Conservation (phyloP, 1,284 basidiomycete genomes). For the Porodaedalea pini region DNA sequence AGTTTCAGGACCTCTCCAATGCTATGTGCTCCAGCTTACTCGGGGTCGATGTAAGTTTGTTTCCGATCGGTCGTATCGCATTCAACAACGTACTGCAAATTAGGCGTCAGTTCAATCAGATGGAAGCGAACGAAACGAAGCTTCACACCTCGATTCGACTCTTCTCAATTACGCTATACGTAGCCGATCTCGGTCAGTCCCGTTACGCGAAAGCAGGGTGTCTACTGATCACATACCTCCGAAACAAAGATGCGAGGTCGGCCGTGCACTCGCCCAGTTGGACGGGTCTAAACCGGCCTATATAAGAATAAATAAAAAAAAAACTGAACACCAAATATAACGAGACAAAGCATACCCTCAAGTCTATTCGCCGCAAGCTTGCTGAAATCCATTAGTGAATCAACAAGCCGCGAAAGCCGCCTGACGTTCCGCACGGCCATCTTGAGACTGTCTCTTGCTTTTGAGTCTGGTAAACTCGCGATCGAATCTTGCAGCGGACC, state of each 20-base stretch:
- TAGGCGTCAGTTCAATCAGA: background rate
- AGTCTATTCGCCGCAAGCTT: constrained; percentile 28
- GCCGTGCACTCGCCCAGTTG: constrained; percentile 27
- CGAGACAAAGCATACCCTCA: constrained; percentile 20
- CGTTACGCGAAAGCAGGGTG: background rate
- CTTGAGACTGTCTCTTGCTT: constrained; percentile 25
- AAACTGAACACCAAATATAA: background rate
- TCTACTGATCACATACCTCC: constrained; percentile 18
- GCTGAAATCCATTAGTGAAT: constrained; percentile 32
- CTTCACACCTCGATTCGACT: constrained; percentile 25
- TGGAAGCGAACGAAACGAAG: background rate
- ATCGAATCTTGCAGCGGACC: constrained; percentile 29
- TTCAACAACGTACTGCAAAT: constrained; percentile 24
- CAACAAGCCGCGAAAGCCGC: constrained; percentile 29
- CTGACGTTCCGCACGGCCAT: constrained; percentile 29
- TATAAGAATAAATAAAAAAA: background rate
- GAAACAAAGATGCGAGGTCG: constrained; percentile 31
- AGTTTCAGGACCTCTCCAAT: background rate
- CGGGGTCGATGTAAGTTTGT: constrained; percentile 29
- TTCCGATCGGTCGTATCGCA: constrained; percentile 22
- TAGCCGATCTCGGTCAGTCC: background rate
- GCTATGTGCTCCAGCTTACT: constrained; percentile 18
- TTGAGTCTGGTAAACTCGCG: constrained; percentile 16
- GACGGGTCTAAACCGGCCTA: constrained; percentile 28
- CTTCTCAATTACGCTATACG: constrained; percentile 29